Base-by-base conservation (phyloP, 495 filamentous ascomycete genomes). In the Trichoderma orchidacearum region DNA sequence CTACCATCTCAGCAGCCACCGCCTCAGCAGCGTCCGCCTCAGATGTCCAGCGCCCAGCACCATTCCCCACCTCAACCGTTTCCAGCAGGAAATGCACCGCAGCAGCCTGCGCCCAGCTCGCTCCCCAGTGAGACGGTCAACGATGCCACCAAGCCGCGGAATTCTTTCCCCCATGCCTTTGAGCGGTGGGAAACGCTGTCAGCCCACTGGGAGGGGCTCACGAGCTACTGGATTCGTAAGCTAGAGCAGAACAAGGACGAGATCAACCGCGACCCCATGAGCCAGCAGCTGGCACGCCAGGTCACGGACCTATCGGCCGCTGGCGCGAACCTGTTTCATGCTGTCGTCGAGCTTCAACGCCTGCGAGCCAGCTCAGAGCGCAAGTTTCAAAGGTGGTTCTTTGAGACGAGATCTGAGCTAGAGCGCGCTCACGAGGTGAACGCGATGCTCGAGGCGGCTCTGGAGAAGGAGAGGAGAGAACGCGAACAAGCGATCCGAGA, bases 331-430 rank as follows among this genome's bases (percentile, higher is more conserved):
- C 78, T 98, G 6, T 98, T 98, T 68, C 93, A 97, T 66, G 93
- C 94, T 5, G 91, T 98, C 1, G 92, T 98, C 13, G 93, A 98
- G 66, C 74, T 98, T 30, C 93, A 98, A 64, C 85, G 93, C n/a
- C 77, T 98, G 13, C 88, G 93, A 21, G 93, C 94, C 18, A 94
- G 88, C 21, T 96, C 90, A 1, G 94, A 97, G 68, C 80, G 94
- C 32, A 97, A 97, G 65, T 98, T 98, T 66, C 94, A 97, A 68
- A 84, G 94, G 36, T 98, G 93, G 93, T 96, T 96, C 70, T 94
- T 95, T 65, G 93, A 98, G 62, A 95, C 89, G 2, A 82, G 91
- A 45, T 77, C 82, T 35, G 90, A 96, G 56, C 81, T 94, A 61
- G 93, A 98, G 73, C 84, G 86, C 12, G 72, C 83, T 35, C 84